A percentile compares a stretch with the other conserved stretches of the same genome.
These are phyloP conservation scores for Thalassiosira profunda DNA, from an alignment of 108 stramenopile genomes.

Conservation along the genomic window DNA sequence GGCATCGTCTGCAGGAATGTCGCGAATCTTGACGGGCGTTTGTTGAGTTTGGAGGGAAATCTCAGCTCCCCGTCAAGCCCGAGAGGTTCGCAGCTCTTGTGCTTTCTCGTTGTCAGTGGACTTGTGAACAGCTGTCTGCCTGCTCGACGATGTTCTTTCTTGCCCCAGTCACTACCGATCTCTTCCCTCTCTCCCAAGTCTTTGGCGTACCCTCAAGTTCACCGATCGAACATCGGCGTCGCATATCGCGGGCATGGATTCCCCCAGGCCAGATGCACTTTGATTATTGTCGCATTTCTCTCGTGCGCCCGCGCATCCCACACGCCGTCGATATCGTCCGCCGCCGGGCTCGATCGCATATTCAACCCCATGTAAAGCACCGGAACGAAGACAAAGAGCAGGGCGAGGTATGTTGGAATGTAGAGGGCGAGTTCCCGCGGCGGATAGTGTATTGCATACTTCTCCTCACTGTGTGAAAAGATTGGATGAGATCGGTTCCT, in stretches of 20 bases:
- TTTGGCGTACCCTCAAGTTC: slow-evolving; percentile 18
- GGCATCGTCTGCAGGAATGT: too few relatives aligned
- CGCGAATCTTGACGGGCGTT: too few relatives aligned
- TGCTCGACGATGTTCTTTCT: neutral
- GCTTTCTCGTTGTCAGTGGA: neutral
- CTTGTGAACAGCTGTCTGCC: neutral
- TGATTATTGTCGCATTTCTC: neutral
- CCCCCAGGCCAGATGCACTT: neutral
- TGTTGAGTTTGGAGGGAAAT: too few relatives aligned
- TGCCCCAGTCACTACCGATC: neutral
- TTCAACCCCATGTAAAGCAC: slow-evolving; percentile 46
- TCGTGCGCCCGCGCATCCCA: slow-evolving; percentile 34
- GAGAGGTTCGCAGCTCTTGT: too few relatives aligned
- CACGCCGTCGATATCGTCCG: slow-evolving; percentile 19
- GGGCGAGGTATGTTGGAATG: slow-evolving; percentile 23
- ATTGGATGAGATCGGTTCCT: too few relatives aligned
- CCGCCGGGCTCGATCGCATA: slow-evolving; percentile 28
- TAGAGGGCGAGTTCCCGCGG: slow-evolving; percentile 32
- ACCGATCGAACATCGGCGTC: slow-evolving; percentile 27
- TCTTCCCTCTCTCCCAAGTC: neutral
- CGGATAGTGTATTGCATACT: slow-evolving; percentile 33
- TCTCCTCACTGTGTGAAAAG: slow-evolving; percentile 14
- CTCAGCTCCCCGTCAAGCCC: too few relatives aligned
- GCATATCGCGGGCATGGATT: slow-evolving; percentile 32
- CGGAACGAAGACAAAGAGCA: slow-evolving; percentile 33